Conservation (phyloP, 2,329 filamentous ascomycete species). For the Aspergillus felis region DNA sequence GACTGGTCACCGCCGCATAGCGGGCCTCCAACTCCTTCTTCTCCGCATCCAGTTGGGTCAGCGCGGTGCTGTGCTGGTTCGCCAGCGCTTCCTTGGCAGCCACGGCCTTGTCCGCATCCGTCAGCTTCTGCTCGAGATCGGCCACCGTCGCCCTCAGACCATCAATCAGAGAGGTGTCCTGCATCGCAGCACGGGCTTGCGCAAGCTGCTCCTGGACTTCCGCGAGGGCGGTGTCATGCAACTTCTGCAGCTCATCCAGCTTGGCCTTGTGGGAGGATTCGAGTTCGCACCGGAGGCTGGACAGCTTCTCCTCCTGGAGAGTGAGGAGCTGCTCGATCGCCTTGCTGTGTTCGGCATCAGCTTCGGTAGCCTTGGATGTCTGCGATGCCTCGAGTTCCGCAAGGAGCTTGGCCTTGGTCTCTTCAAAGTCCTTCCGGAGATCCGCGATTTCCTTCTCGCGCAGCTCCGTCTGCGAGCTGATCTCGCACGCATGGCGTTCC, state of each 20-base stretch:
- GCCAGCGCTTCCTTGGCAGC: constrained; percentile 42
- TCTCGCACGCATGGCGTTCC: constrained; percentile 23
- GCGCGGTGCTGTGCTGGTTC: constrained; percentile 42
- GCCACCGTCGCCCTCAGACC: constrained; percentile 38
- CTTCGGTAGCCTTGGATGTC: constrained; percentile 30
- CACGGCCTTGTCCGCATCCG: constrained; percentile 48
- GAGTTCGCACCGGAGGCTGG: constrained; percentile 32
- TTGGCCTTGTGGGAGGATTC: constrained; percentile 34
- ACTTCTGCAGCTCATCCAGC: constrained; percentile 32
- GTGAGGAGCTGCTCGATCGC: constrained; percentile 40
- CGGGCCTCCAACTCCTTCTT: constrained; percentile 45
- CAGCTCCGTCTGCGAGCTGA: constrained; percentile 25
- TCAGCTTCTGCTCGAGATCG: constrained; percentile 62
- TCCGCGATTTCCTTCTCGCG: constrained; percentile 29
- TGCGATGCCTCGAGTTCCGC: constrained; percentile 36
- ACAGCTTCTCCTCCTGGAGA: constrained; percentile 38
- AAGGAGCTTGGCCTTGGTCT: constrained; percentile 30
- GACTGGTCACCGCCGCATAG: constrained; percentile 36
- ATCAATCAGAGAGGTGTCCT: constrained; percentile 37
- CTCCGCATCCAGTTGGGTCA: constrained; percentile 41
- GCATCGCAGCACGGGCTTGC: constrained; percentile 32
- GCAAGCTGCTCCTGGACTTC: constrained; percentile 32
- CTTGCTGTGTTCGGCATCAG: constrained; percentile 37
- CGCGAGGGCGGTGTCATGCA: constrained; percentile 32
- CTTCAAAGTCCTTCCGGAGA: constrained; percentile 33